Evolutionary conservation across 306 rosid genomes (phyloP).

Genomic region (Nissolia schottii): DNA sequence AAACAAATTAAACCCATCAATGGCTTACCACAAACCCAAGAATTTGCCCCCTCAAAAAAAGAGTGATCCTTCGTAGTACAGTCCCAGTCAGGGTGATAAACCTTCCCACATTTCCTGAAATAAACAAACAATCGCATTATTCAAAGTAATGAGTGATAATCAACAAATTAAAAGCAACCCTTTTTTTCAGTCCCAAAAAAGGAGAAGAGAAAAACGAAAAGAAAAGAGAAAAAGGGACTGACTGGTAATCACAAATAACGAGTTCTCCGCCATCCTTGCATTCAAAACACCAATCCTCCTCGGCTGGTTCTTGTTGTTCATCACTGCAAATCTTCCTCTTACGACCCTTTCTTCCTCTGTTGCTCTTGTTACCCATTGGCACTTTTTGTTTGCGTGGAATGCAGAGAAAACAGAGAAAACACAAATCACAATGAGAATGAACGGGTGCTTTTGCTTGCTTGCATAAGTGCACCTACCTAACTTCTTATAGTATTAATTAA

Average conservation of each 20-base stretch:
- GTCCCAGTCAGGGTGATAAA: conserved; percentile 52
- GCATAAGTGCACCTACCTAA: no score
- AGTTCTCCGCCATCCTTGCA: conserved; percentile 52
- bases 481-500: no score
- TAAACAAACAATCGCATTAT: neutral
- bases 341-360: neutral
- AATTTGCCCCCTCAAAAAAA: neutral
- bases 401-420: neutral
- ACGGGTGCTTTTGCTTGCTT: no score
- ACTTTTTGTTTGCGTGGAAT: neutral
- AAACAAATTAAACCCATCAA: conserved; percentile 3
- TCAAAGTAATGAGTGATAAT: neutral
- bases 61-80: conserved; percentile 27
- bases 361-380: neutral
- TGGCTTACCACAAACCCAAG: conserved; percentile 63
- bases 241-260: conserved; percentile 35
- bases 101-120: conserved; percentile 58
- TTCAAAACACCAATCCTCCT: conserved; percentile 37
- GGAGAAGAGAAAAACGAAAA: neutral
- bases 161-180: neutral
- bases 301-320: neutral
- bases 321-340: neutral
- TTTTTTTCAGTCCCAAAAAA: neutral
- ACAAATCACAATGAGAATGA: no score
- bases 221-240: neutral